A percentile compares a stretch with the other conserved stretches of the same genome.
These are phyloP conservation scores for Physcomitrellopsis africana DNA, from an alignment of 225 moss, liverwort and hornwort genomes.

Conservation along the genomic window DNA sequence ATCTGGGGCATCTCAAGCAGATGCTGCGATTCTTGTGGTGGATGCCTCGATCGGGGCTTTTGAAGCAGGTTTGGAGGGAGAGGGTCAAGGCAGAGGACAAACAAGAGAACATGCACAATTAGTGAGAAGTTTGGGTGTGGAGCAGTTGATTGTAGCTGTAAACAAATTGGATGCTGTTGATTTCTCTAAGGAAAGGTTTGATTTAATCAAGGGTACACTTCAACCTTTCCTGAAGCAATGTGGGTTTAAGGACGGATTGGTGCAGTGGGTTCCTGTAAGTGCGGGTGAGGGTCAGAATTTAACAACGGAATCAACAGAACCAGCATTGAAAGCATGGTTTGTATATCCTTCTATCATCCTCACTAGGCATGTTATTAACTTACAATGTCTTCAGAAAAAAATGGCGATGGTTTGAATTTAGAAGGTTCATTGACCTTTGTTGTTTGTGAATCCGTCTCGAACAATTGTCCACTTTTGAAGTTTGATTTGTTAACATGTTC, in stretches of 20 bases:
- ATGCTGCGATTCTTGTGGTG: slow-evolving; percentile 92
- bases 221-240: slow-evolving; percentile 86
- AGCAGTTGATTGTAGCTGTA: slow-evolving; percentile 92
- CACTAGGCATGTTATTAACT: neutral
- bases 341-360: slow-evolving; percentile 19
- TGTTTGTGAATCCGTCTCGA: slow-evolving; percentile 18
- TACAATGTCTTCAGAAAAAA: neutral
- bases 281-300: slow-evolving; percentile 92
- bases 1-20: slow-evolving; percentile 97
- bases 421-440: neutral
- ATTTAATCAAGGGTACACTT: slow-evolving; percentile 68
- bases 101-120: slow-evolving; percentile 96
- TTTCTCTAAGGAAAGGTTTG: slow-evolving; percentile 76
- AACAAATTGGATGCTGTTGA: slow-evolving; percentile 90
- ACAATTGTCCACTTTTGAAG: slow-evolving; percentile 5
- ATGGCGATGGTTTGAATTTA: slow-evolving; percentile 13
- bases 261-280: slow-evolving; percentile 97
- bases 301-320: slow-evolving; percentile 62
- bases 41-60: slow-evolving; percentile 92
- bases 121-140: slow-evolving; percentile 93
- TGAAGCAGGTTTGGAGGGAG: slow-evolving; percentile 88
- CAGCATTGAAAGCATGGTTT: slow-evolving; percentile 77
- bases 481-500: neutral
- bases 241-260: slow-evolving; percentile 84
- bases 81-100: slow-evolving; percentile 82